phyloP scores from a whole-genome alignment of 768 basidiomycete species.

The Pulveroboletus ravenelii region DNA sequence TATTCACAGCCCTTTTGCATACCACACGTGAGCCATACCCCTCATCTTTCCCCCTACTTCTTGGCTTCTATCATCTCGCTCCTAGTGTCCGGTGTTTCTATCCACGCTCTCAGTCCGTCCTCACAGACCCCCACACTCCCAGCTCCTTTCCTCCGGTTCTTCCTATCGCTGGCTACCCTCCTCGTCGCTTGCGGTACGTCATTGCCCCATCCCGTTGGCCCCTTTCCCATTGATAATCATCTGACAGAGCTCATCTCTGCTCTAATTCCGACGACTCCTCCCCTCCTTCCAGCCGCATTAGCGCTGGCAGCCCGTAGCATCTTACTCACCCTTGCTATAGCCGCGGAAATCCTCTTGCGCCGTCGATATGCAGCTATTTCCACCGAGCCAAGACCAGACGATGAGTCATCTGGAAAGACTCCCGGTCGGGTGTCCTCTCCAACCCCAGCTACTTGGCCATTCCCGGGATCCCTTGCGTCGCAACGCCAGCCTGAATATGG shows the following conservation, averaged over 20 bases:
- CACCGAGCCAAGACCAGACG: not conserved
- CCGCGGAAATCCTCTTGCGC: slow-evolving; percentile 5
- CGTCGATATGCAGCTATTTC: not conserved
- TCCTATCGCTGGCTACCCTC: slow-evolving; percentile 17
- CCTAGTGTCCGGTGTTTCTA: slow-evolving; percentile 25
- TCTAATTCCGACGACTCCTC: slow-evolving; percentile 21
- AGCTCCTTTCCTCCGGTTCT: slow-evolving; percentile 10
- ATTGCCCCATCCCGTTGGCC: not conserved
- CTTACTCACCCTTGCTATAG: slow-evolving; percentile 15
- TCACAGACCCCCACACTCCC: slow-evolving; percentile 1
- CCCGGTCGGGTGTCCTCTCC: slow-evolving; percentile 26
- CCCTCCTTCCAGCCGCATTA: slow-evolving; percentile 21
- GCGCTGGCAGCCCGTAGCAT: slow-evolving; percentile 21
- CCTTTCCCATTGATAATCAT: not conserved
- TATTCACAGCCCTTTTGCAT: slow-evolving; percentile 19
- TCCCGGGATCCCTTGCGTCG: slow-evolving; percentile 26
- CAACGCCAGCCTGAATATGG: not conserved
- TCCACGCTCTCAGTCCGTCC: slow-evolving; percentile 19
- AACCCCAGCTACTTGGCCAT: slow-evolving; percentile 30
- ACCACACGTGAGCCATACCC: slow-evolving; percentile 14
- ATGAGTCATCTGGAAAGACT: slow-evolving; percentile 2
- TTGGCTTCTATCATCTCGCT: not conserved
- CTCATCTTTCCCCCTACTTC: not conserved
- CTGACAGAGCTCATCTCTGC: slow-evolving; percentile 24
- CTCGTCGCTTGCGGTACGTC: slow-evolving; percentile 27